These are phyloP conservation scores for Puccinia horiana DNA, from an alignment of 1,284 basidiomycete species.

Conservation along the genomic window DNA sequence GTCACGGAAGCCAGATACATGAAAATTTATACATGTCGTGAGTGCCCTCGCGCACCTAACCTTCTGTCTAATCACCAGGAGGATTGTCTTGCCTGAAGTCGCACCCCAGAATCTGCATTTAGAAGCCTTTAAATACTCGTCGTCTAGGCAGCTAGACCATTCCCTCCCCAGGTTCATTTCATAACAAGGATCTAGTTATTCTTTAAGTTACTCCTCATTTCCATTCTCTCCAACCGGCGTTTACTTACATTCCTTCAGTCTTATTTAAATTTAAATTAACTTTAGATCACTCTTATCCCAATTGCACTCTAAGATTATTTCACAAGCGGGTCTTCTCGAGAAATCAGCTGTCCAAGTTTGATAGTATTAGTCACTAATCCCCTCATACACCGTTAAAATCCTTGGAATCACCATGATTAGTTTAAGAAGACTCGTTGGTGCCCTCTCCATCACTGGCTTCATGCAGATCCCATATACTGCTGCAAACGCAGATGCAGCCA, in stretches of 20 bases:
- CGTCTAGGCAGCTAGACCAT: no score
- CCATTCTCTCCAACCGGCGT: not conserved
- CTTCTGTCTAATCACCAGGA: no score
- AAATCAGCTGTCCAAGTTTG: not conserved
- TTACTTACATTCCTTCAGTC: not conserved
- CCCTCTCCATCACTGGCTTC: not conserved
- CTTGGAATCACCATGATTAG: not conserved
- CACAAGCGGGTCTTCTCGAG: not conserved
- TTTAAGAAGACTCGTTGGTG: not conserved
- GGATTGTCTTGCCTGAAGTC: no score
- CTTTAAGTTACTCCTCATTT: not conserved
- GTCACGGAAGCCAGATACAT: no score
- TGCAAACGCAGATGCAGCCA: constrained; percentile 2
- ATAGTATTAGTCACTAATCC: not conserved
- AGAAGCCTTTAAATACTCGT: no score
- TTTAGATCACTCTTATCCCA: not conserved
- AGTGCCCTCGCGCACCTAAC: no score
- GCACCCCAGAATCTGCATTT: no score
- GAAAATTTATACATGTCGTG: no score
- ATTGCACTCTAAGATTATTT: not conserved
- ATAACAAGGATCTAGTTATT: not conserved
- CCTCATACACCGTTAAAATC: not conserved
- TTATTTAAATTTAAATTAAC: not conserved
- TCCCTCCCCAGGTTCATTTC: not conserved
- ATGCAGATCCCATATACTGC: not conserved